Base-by-base conservation (phyloP, 2,329 filamentous ascomycete genomes). In the Sphaerostilbella broomeana region DNA sequence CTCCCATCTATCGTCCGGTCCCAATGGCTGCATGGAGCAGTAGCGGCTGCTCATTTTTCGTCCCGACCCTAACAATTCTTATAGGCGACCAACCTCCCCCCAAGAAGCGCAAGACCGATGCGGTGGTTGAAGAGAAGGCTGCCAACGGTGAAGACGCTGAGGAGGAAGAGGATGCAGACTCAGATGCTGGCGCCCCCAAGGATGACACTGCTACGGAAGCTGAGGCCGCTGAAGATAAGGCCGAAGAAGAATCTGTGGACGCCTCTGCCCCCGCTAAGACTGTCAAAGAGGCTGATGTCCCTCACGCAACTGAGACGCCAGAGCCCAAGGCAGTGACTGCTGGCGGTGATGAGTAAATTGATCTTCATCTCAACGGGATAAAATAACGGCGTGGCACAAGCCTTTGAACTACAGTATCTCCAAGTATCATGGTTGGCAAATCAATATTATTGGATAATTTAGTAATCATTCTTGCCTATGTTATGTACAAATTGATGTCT, bases 21-120 rank as follows among this genome's bases (percentile, higher is more conserved):
- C n/a, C n/a, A n/a, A n/a, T n/a, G n/a, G n/a, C n/a, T n/a, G n/a
- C n/a, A n/a, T 22, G 1, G 21, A 22, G 6, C 8, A 38, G 9
- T 18, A 12, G 20, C 20, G 27, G 26, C 26, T 37, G 16, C 36
- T 13, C 5, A 28, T 12, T 9, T 2, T 25, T 11, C 13, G 6
- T 15, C n/a, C 21, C 17, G 17, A 33, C 7, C 21, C 15, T 6
- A 2, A 27, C 17, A 17, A 25, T 16, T 12, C 13, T 27, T n/a
- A 11, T 15, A 32, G 60, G 57, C 38, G 55, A 61, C 44, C 61
- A 63, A 38, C 69, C 67, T 34, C 70, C 70, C 25, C 65, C 64
- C 41, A 74, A 74, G 63, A 73, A 72, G 60, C 64, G 63, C 51
- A 74, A 72, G 65, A 70, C 67, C 18, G 57, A 50, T 40, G 51